Conservation (phyloP, 2,329 filamentous ascomycete species). For the Aspergillus amoenus region DNA sequence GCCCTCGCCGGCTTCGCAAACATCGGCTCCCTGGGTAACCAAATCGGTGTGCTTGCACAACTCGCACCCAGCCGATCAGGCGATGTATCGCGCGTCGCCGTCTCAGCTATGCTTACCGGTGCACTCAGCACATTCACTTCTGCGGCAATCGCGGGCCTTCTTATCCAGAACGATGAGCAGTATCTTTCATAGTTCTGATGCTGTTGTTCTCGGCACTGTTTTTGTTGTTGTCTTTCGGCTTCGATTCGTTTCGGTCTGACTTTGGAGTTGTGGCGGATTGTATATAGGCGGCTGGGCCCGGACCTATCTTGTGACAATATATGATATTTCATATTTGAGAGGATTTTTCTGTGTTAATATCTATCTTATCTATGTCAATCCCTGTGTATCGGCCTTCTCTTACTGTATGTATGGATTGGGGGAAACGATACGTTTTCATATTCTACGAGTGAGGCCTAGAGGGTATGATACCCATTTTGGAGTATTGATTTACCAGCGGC, state of each 20-base stretch:
- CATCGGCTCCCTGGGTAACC: slow-evolving; percentile 81
- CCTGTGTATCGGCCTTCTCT: too few relatives aligned
- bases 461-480: background rate
- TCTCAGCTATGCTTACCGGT: slow-evolving; percentile 76
- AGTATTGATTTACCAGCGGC: background rate
- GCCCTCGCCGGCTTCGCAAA: slow-evolving; percentile 81
- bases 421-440: background rate
- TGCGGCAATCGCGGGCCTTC: slow-evolving; percentile 73
- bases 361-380: background rate
- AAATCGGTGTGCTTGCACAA: slow-evolving; percentile 84
- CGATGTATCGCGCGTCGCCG: slow-evolving; percentile 71
- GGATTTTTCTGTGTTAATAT: background rate
- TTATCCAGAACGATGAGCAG: slow-evolving; percentile 58
- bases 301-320: background rate
- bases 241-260: background rate
- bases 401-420: too few relatives aligned
- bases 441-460: background rate
- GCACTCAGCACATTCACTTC: slow-evolving; percentile 76
- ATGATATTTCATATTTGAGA: background rate
- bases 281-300: background rate
- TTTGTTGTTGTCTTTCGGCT: too few relatives aligned
- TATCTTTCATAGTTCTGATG: slow-evolving; percentile 1
- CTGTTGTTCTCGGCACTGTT: too few relatives aligned
- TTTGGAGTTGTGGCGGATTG: background rate
- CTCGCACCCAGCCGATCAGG: slow-evolving; percentile 71